A percentile compares a stretch with the other conserved stretches of the same genome.
phyloP scores from a whole-genome alignment of 73 alveolate genomes.

The Uronychia binucleata region DNA sequence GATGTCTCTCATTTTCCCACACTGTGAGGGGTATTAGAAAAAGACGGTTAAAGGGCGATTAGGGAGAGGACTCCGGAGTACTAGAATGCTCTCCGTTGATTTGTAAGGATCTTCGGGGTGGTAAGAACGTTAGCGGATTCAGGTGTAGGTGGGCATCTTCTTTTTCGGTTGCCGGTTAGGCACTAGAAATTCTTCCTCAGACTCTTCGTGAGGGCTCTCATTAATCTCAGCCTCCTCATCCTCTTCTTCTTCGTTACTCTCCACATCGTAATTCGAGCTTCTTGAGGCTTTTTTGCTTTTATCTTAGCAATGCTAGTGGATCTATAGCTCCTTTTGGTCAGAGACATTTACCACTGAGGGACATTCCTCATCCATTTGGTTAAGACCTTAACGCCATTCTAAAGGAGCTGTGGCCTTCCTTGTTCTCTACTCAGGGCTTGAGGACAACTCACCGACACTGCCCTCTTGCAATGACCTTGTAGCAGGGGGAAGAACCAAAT shows the following conservation, averaged over 20 bases:
- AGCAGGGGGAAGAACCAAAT: too few species aligned
- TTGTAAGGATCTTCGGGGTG: slow-evolving; percentile 1
- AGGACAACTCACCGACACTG: too few species aligned
- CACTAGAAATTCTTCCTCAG: not conserved
- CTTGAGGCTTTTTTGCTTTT: not conserved
- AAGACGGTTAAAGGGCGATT: slow-evolving; percentile 1
- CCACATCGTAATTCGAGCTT: not conserved
- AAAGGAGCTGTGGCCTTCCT: too few species aligned
- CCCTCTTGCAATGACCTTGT: too few species aligned
- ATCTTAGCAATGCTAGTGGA: not conserved
- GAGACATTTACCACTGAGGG: too few species aligned
- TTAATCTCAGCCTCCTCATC: not conserved
- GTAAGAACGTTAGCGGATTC: not conserved
- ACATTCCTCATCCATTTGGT: too few species aligned
- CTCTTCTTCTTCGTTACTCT: not conserved
- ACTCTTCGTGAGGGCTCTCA: too few species aligned
- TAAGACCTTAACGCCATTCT: too few species aligned
- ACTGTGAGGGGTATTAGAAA: slow-evolving; percentile 18
- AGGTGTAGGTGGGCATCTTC: not conserved
- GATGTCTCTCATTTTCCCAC: slow-evolving; percentile 18
- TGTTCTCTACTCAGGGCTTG: too few species aligned
- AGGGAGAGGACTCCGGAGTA: not conserved
- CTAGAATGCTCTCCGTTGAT: not conserved
- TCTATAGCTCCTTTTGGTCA: too few species aligned
- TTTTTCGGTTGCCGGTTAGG: not conserved